Conservation (phyloP, 2,329 filamentous ascomycete genomes). For the Diplodia seriata region DNA sequence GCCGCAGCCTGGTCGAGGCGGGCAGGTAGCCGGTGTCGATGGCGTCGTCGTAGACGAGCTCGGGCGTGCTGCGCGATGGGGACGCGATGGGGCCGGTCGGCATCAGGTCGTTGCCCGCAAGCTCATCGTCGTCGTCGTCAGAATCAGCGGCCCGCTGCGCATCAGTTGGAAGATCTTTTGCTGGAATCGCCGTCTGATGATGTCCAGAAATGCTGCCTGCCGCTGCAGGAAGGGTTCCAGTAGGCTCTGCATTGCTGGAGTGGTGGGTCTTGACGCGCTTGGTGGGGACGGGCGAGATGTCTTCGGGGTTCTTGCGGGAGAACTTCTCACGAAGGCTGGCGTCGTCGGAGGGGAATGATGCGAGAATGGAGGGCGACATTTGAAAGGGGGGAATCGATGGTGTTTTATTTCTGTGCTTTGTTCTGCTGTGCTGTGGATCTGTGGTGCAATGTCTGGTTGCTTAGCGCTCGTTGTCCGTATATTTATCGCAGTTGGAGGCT, state of each 20-base stretch:
- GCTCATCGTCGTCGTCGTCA: background rate
- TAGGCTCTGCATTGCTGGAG: constrained; percentile 13
- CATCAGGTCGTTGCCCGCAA: background rate
- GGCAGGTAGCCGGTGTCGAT: background rate
- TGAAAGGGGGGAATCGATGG: background rate
- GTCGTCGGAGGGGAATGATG: background rate
- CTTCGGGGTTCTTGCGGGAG: background rate
- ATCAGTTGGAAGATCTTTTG: constrained; percentile 10
- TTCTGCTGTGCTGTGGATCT: background rate
- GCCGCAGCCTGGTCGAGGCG: constrained; percentile 4
- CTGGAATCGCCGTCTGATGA: constrained; percentile 3
- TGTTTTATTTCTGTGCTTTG: background rate
- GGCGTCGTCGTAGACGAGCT: background rate
- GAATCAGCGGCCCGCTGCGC: background rate
- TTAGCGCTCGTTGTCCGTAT: too few species aligned
- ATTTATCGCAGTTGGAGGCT: too few species aligned
- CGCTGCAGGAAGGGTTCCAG: constrained; percentile 13
- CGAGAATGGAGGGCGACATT: constrained; percentile 16
- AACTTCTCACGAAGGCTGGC: constrained; percentile 1
- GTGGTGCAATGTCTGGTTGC: too few species aligned
- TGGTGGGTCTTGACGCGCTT: constrained; percentile 10
- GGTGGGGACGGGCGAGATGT: background rate
- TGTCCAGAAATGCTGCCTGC: constrained; percentile 9
- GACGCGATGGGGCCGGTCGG: background rate
- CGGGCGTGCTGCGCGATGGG: background rate